Evolutionary conservation across 495 filamentous ascomycete species (phyloP).

Genomic region (Tuber borchii): DNA sequence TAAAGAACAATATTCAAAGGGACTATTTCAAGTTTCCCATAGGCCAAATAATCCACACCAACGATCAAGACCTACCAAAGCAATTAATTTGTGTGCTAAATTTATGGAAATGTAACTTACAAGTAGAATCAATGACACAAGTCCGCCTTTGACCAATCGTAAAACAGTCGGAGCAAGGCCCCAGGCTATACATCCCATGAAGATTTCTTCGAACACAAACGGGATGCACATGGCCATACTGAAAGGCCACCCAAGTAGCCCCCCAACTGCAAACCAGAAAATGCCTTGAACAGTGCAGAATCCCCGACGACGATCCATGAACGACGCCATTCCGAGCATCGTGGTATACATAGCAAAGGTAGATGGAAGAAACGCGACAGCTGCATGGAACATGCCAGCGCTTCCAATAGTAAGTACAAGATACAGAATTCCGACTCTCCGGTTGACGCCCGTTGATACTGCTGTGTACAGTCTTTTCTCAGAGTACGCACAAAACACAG

Average conservation of each 20-base stretch:
- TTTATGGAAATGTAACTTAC: slow-evolving; percentile 50
- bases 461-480: slow-evolving; percentile 73
- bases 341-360: slow-evolving; percentile 95
- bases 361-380: slow-evolving; percentile 78
- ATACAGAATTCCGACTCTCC: slow-evolving; percentile 76
- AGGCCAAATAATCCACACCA: slow-evolving; percentile 70
- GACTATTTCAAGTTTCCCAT: slow-evolving; percentile 67
- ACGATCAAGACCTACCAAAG: slow-evolving; percentile 49
- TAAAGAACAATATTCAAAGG: slow-evolving; percentile 92
- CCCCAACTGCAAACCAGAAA: slow-evolving; percentile 86
- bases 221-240: slow-evolving; percentile 75
- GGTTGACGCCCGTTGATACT: slow-evolving; percentile 65
- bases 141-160: slow-evolving; percentile 58
- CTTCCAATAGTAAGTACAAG: slow-evolving; percentile 65
- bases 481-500: slow-evolving; percentile 66
- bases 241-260: slow-evolving; percentile 93
- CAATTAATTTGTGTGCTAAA: slow-evolving; percentile 20
- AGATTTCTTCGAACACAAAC: slow-evolving; percentile 67
- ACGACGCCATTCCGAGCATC: slow-evolving; percentile 77
- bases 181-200: slow-evolving; percentile 57
- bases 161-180: slow-evolving; percentile 52
- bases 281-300: slow-evolving; percentile 73
- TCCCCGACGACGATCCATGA: slow-evolving; percentile 75
- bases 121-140: slow-evolving; percentile 60
- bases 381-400: slow-evolving; percentile 89